These are phyloP conservation scores for Trypanosoma platydactyli DNA, from an alignment of 208 protist genomes.

Conservation along the genomic window DNA sequence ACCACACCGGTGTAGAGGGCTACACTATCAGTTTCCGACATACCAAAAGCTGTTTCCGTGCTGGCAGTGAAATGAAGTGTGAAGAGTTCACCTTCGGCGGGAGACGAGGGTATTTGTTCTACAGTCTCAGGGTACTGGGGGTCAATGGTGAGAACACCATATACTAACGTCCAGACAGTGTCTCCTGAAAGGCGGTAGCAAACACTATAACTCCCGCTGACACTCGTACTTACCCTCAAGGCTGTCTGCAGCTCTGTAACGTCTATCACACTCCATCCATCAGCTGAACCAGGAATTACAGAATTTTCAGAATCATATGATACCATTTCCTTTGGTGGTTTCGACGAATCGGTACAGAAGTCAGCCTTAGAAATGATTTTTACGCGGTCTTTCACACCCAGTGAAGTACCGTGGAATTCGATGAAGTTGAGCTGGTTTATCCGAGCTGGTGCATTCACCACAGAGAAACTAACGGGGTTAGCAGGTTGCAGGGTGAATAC, in stretches of 20 bases:
- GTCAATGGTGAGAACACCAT: slow-evolving; percentile 65
- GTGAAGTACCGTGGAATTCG: slow-evolving; percentile 52
- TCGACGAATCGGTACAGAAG: slow-evolving; percentile 63
- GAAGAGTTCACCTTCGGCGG: slow-evolving; percentile 82
- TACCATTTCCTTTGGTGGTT: slow-evolving; percentile 52
- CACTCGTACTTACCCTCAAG: slow-evolving; percentile 65
- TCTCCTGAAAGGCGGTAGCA: slow-evolving; percentile 82
- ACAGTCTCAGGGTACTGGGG: slow-evolving; percentile 58
- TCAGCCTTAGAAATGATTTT: slow-evolving; percentile 72
- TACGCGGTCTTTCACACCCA: slow-evolving; percentile 52
- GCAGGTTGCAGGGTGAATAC: slow-evolving; percentile 56
- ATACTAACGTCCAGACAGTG: slow-evolving; percentile 88
- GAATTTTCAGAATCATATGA: slow-evolving; percentile 32
- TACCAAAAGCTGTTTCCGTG: not conserved
- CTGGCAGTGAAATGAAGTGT: slow-evolving; percentile 67
- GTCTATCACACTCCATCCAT: slow-evolving; percentile 58
- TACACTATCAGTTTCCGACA: slow-evolving; percentile 55
- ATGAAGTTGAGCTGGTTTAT: slow-evolving; percentile 57
- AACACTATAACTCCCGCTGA: slow-evolving; percentile 66
- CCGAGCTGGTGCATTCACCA: slow-evolving; percentile 40
- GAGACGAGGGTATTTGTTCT: slow-evolving; percentile 42
- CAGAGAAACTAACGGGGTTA: slow-evolving; percentile 71
- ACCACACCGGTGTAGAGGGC: slow-evolving; percentile 64
- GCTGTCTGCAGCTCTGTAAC: slow-evolving; percentile 37
- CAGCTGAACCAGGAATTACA: slow-evolving; percentile 18